These are phyloP conservation scores for Neonectria punicea DNA, from an alignment of 2,329 filamentous ascomycete genomes.

Conservation along the genomic window DNA sequence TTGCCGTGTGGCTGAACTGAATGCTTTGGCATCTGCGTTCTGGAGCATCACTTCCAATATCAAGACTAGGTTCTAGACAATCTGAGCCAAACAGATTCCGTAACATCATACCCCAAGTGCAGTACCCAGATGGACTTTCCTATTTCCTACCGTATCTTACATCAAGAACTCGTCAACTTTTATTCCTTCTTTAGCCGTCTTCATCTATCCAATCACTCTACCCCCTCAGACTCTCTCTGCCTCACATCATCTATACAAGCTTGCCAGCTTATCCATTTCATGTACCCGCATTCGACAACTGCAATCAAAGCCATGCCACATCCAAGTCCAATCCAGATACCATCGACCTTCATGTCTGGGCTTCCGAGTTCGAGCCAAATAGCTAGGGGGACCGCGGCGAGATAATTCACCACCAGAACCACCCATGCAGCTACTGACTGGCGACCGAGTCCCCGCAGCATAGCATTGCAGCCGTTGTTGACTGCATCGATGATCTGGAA, in stretches of 20 bases:
- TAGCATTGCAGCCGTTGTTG: conserved; percentile 48
- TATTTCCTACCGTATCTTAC: too few relatives aligned
- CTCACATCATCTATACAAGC: conserved; percentile 38
- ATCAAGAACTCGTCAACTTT: background rate
- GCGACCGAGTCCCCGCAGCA: conserved; percentile 52
- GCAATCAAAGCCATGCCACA: conserved; percentile 39
- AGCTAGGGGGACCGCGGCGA: conserved; percentile 51
- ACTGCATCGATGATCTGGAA: conserved; percentile 29
- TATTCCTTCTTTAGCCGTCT: background rate
- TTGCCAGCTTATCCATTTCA: conserved; percentile 40
- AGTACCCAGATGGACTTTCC: too few relatives aligned
- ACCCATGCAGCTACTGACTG: conserved; percentile 52
- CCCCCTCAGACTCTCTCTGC: conserved; percentile 25
- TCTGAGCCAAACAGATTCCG: too few relatives aligned
- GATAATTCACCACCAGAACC: conserved; percentile 50
- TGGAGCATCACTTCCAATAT: too few relatives aligned
- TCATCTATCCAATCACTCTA: background rate
- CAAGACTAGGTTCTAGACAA: too few relatives aligned
- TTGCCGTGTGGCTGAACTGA: too few relatives aligned
- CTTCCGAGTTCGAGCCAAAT: conserved; percentile 51
- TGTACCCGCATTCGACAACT: conserved; percentile 35
- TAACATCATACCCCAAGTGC: too few relatives aligned
- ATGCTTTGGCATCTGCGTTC: too few relatives aligned
- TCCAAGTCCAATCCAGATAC: conserved; percentile 40
- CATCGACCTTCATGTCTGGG: conserved; percentile 34